Conservation (phyloP, 1,284 basidiomycete species). For the Thelephora terrestris region DNA sequence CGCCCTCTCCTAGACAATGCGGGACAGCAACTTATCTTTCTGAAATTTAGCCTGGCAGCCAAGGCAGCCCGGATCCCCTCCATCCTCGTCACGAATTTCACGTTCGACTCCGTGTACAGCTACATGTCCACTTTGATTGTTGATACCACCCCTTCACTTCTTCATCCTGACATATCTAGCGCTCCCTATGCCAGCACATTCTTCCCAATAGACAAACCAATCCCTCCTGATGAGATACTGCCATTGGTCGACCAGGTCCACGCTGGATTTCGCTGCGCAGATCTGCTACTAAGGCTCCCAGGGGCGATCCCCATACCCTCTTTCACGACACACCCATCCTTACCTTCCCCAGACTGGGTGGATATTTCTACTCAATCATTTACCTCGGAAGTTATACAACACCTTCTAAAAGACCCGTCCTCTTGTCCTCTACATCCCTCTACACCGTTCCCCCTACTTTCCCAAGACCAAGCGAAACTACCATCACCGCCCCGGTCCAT, state of each 20-base stretch:
- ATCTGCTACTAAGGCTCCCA: conserved; percentile 59
- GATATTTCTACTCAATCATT: conserved; percentile 36
- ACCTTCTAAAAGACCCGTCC: conserved; percentile 24
- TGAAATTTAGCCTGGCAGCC: conserved; percentile 47
- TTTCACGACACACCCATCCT: conserved; percentile 38
- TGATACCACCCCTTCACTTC: conserved; percentile 21
- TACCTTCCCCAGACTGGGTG: conserved; percentile 60
- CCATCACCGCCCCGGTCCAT: conserved; percentile 28
- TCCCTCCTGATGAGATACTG: conserved; percentile 36
- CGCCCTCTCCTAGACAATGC: background rate
- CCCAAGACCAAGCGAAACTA: conserved; percentile 1
- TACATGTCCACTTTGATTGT: conserved; percentile 49
- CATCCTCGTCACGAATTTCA: conserved; percentile 68
- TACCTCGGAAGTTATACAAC: conserved; percentile 30
- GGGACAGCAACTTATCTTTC: background rate
- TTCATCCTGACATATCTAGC: conserved; percentile 7
- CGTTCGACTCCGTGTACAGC: conserved; percentile 74
- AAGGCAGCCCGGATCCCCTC: conserved; percentile 53
- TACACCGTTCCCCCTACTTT: conserved; percentile 26
- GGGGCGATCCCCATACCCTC: conserved; percentile 69
- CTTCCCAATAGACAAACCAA: conserved; percentile 37
- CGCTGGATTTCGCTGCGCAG: conserved; percentile 60
- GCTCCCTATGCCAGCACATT: conserved; percentile 4
- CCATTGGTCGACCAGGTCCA: conserved; percentile 55
- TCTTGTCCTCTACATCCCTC: conserved; percentile 25